A percentile compares a stretch with the other conserved stretches of the same genome.
phyloP scores from a whole-genome alignment of 495 filamentous ascomycete species.

The Thermochaetoides thermophila region DNA sequence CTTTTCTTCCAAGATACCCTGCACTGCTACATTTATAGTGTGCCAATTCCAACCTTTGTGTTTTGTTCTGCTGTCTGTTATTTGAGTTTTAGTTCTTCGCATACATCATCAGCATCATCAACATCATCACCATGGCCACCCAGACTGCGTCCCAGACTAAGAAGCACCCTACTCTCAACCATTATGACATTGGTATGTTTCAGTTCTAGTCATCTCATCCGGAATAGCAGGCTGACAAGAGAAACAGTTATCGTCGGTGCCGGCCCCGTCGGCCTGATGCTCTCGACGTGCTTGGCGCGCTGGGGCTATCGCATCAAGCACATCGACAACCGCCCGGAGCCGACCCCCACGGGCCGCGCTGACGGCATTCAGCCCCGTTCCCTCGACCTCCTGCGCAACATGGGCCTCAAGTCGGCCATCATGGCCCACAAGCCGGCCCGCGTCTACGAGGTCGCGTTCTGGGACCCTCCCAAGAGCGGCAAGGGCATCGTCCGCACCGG shows the following conservation, averaged over 20 bases:
- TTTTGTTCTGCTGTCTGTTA: not conserved
- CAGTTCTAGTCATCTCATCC: too few species aligned
- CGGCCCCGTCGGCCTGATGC: conserved; percentile 73
- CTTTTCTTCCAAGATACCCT: conserved; percentile 1
- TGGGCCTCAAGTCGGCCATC: conserved; percentile 56
- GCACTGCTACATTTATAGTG: conserved; percentile 5
- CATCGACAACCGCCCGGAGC: conserved; percentile 55
- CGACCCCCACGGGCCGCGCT: conserved; percentile 56
- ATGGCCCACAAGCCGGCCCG: conserved; percentile 60
- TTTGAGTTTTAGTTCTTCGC: not conserved
- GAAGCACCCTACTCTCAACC: conserved; percentile 7
- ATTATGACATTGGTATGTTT: conserved; percentile 24
- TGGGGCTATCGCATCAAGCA: conserved; percentile 57
- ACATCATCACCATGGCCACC: too few species aligned
- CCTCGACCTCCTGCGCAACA: conserved; percentile 58
- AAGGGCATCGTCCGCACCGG: conserved; percentile 52
- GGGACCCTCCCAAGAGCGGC: conserved; percentile 45
- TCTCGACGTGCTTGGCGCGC: conserved; percentile 65
- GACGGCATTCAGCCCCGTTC: conserved; percentile 74
- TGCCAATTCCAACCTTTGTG: conserved; percentile 2
- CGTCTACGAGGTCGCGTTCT: conserved; percentile 67
- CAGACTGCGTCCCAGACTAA: conserved; percentile 12
- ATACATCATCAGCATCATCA: conserved; percentile 1
- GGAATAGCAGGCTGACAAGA: not conserved
- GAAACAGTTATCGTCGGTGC: conserved; percentile 68